A percentile compares a stretch with the other conserved stretches of the same genome.
Evolutionary conservation across 345 rosid species (phyloP).

Genomic region (Theobroma cacao): DNA sequence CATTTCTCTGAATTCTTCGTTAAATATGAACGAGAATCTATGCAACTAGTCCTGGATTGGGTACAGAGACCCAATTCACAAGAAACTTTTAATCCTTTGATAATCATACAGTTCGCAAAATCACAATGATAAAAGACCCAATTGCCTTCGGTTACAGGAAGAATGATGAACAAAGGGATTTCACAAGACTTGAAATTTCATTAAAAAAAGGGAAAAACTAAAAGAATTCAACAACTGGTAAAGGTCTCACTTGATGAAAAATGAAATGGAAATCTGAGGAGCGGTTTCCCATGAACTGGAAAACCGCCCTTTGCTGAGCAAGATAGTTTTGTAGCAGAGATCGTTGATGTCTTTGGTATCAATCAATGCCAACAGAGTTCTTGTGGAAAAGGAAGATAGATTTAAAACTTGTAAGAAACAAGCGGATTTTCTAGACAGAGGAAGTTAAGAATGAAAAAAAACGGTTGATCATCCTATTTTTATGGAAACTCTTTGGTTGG

Average conservation of each 20-base stretch:
- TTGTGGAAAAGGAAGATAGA: not conserved
- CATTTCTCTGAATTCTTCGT: slow-evolving; percentile 12
- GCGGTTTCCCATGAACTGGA: slow-evolving; percentile 33
- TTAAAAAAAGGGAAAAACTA: not conserved
- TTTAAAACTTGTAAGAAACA: not conserved
- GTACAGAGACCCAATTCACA: not conserved
- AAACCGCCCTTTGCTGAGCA: slow-evolving; percentile 30
- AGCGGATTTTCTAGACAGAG: not conserved
- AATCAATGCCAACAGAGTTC: not conserved
- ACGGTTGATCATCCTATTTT: not conserved
- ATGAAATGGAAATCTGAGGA: slow-evolving; percentile 13
- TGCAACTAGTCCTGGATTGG: not conserved
- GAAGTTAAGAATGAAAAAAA: not conserved
- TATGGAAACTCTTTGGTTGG: not conserved
- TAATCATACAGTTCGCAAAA: slow-evolving; percentile 9
- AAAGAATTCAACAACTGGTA: not conserved
- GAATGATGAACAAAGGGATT: not conserved
- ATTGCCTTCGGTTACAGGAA: not conserved
- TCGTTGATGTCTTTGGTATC: not conserved
- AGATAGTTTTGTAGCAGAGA: not conserved
- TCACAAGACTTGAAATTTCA: not conserved
- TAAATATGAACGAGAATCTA: not conserved
- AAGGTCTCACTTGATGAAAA: not conserved
- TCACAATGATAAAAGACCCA: not conserved
- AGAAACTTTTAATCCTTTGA: not conserved